phyloP scores from a whole-genome alignment of 768 basidiomycete genomes.

The Lenzites betulinus region DNA sequence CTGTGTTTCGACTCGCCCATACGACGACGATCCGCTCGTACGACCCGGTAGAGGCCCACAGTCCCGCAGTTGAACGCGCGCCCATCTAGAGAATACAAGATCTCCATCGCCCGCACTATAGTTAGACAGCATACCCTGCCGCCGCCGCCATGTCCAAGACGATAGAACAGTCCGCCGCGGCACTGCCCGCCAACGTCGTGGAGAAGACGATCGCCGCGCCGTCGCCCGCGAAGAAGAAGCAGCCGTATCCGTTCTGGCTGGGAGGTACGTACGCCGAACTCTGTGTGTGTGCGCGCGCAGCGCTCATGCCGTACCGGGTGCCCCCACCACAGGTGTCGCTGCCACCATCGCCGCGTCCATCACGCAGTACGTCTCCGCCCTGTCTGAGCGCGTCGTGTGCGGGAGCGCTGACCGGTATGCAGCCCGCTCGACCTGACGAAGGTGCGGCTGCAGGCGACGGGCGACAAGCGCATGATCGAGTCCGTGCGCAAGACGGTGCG shows the following conservation, averaged over 20 bases:
- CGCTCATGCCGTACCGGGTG: conserved; percentile 5
- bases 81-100: conserved; percentile 12
- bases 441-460: conserved; percentile 88
- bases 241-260: conserved; percentile 85
- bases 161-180: conserved; percentile 13
- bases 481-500: conserved; percentile 81
- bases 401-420: not conserved
- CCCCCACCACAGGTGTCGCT: conserved; percentile 54
- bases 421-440: conserved; percentile 89
- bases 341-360: conserved; percentile 89
- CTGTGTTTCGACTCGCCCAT: conserved; percentile 1
- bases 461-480: conserved; percentile 88
- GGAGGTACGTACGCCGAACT: conserved; percentile 54
- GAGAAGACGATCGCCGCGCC: conserved; percentile 1
- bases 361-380: conserved; percentile 63
- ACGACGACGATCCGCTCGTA: conserved; percentile 3
- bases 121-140: conserved; percentile 8
- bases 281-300: not conserved
- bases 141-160: conserved; percentile 11
- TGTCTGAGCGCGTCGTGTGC: not conserved
- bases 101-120: not conserved
- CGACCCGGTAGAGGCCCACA: too few relatives aligned
- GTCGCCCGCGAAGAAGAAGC: conserved; percentile 44
- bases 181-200: conserved; percentile 11
- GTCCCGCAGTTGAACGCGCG: not conserved